phyloP scores from a whole-genome alignment of 2,329 filamentous ascomycete species.

The Penicillium sp. region DNA sequence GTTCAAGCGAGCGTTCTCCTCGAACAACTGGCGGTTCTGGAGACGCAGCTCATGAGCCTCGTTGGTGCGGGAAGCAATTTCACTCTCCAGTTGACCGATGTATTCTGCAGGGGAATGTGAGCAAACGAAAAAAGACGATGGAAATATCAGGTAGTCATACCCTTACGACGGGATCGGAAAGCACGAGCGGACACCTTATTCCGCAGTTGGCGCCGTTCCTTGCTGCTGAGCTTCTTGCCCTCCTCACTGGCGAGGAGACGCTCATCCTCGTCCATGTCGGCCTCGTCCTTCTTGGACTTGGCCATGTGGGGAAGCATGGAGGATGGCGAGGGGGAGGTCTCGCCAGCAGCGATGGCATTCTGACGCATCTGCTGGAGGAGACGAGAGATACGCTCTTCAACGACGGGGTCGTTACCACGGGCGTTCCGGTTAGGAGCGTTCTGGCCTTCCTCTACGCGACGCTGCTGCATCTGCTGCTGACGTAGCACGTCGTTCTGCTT shows the following conservation, averaged over 20 bases:
- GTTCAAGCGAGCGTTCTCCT: constrained; percentile 79
- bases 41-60: constrained; percentile 78
- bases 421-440: constrained; percentile 33
- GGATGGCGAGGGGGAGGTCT: constrained; percentile 43
- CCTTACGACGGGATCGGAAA: constrained; percentile 97
- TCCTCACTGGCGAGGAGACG: constrained; percentile 91
- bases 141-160: constrained; percentile 53
- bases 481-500: constrained; percentile 58
- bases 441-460: constrained; percentile 29
- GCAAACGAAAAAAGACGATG: not conserved
- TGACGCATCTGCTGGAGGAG: constrained; percentile 89
- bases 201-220: constrained; percentile 91
- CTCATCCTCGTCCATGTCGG: constrained; percentile 99
- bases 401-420: constrained; percentile 61
- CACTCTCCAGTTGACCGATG: constrained; percentile 87
- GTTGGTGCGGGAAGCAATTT: constrained; percentile 78
- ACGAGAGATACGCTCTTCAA: constrained; percentile 91
- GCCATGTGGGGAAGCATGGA: constrained; percentile 63
- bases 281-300: constrained; percentile 84
- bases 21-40: constrained; percentile 76
- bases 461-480: constrained; percentile 55
- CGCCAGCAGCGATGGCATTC: constrained; percentile 58
- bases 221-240: constrained; percentile 98
- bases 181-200: constrained; percentile 98
- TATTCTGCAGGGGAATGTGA: constrained; percentile 67